Conservation (phyloP, 176 grass and related monocot species). For the Raddia guianensis region DNA sequence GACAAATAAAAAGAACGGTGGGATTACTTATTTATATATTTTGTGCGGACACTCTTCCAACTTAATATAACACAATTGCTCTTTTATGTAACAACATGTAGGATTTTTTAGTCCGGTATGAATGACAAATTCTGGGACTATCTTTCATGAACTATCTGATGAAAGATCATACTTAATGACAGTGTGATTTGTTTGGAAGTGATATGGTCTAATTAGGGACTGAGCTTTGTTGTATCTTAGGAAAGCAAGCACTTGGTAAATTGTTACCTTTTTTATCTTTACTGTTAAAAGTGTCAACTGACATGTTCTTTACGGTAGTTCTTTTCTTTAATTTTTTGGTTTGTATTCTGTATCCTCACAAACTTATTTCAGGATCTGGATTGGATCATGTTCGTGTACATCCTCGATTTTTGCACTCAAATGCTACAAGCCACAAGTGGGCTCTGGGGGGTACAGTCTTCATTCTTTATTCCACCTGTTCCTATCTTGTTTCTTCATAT, state of each 20-base stretch:
- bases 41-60: no score
- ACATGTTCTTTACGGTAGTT: not conserved
- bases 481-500: constrained; percentile 20
- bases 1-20: no score
- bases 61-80: no score
- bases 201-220: not conserved
- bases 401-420: constrained; percentile 96
- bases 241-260: not conserved
- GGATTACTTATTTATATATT: no score
- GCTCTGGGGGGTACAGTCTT: constrained; percentile 77
- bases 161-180: not conserved
- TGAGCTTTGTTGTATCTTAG: not conserved
- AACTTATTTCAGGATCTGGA: constrained; percentile 56
- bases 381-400: constrained; percentile 95
- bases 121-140: not conserved
- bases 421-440: constrained; percentile 99
- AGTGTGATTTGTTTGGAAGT: not conserved
- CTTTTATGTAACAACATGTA: no score
- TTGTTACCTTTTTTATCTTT: constrained; percentile 12
- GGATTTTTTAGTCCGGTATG: no score
- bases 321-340: constrained; percentile 3
- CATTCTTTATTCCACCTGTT: constrained; percentile 32
- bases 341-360: constrained; percentile 33
- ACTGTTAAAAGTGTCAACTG: not conserved
- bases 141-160: not conserved